Evolutionary conservation across 192 early-diverging fungal species (phyloP).

Genomic region (Irineochytrium annulatum): DNA sequence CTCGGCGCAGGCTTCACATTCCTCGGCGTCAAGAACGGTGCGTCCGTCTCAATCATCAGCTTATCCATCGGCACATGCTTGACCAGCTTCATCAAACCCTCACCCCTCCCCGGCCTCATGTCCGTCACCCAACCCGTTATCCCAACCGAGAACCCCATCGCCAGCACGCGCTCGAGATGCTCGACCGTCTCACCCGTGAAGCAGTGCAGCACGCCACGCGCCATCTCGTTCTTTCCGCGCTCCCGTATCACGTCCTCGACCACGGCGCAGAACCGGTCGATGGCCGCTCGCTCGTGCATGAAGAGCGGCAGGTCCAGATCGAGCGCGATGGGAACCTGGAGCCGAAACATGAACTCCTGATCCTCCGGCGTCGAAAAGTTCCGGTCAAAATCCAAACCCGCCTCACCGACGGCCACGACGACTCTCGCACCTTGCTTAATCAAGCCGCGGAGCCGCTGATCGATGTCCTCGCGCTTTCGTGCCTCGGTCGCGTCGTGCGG

Average conservation of each 20-base stretch:
- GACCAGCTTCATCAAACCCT: conserved; percentile 48
- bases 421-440: conserved; percentile 12
- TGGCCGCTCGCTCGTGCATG: conserved; percentile 85
- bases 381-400: conserved; percentile 94
- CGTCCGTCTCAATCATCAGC: conserved; percentile 87
- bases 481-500: conserved; percentile 28
- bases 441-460: conserved; percentile 16
- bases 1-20: conserved; percentile 25
- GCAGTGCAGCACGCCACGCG: conserved; percentile 79
- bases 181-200: conserved; percentile 76
- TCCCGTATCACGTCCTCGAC: conserved; percentile 62
- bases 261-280: conserved; percentile 68
- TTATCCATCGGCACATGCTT: conserved; percentile 69
- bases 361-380: conserved; percentile 27
- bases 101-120: conserved; percentile 27
- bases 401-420: conserved; percentile 92
- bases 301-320: conserved; percentile 82
- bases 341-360: conserved; percentile 51
- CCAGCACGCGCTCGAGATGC: conserved; percentile 52
- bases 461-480: not conserved
- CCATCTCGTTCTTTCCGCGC: conserved; percentile 50
- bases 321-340: conserved; percentile 76
- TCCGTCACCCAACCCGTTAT: conserved; percentile 86
- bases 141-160: conserved; percentile 81
- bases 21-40: conserved; percentile 16